Conservation (phyloP, 116 monocot species). For the Iris pallida region DNA sequence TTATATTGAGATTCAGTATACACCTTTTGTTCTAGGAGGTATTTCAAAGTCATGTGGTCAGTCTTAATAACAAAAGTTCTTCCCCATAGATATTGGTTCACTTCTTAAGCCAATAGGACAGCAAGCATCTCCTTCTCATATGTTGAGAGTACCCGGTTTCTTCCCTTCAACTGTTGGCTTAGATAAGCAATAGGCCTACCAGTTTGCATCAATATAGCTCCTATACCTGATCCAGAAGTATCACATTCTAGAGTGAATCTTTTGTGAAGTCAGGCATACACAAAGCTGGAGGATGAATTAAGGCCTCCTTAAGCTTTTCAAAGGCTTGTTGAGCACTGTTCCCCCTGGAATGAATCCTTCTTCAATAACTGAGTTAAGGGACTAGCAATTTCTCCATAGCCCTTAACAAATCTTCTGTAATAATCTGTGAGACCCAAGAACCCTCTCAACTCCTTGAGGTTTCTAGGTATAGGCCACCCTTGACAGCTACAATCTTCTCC, state of each 20-base stretch:
- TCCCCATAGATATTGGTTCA: background rate
- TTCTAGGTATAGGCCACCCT: background rate
- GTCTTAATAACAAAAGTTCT: background rate
- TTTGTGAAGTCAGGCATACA: too few relatives aligned
- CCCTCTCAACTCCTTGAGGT: background rate
- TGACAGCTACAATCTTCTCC: background rate
- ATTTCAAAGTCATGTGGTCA: background rate
- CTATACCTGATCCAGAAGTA: too few relatives aligned
- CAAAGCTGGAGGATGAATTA: too few relatives aligned
- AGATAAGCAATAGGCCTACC: too few relatives aligned
- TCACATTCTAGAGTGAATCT: too few relatives aligned
- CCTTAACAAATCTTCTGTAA: slow-evolving; percentile 2
- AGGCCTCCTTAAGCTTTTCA: too few relatives aligned
- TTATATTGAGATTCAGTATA: background rate
- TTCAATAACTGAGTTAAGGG: background rate
- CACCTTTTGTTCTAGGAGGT: background rate
- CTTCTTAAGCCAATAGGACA: background rate
- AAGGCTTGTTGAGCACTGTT: too few relatives aligned
- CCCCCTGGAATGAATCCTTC: too few relatives aligned
- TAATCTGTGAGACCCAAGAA: slow-evolving; percentile 14
- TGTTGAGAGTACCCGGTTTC: background rate
- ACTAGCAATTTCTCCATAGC: background rate
- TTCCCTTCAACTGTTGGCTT: background rate
- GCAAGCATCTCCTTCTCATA: background rate
- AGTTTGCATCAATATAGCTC: too few relatives aligned